Evolutionary conservation across 2,329 filamentous ascomycete species (phyloP).

Genomic region (Cyphellophora europaea): DNA sequence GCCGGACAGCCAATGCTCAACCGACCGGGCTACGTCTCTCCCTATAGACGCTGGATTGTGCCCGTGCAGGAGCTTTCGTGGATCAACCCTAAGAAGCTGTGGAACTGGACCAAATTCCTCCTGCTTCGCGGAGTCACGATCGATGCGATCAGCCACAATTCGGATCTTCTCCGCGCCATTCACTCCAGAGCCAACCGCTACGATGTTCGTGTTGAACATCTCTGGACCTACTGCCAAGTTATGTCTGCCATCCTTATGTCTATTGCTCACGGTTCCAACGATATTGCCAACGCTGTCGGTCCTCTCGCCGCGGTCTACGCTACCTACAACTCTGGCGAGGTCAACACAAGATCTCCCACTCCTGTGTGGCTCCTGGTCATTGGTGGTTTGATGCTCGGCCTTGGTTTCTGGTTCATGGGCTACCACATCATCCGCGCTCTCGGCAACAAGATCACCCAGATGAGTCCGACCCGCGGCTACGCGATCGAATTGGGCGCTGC

Average conservation of each 20-base stretch:
- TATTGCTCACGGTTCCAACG: constrained; percentile 36
- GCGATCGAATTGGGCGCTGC: constrained; percentile 32
- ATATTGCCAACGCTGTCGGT: constrained; percentile 33
- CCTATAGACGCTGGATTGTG: constrained; percentile 3
- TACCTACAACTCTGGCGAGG: constrained; percentile 24
- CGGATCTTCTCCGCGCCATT: constrained; percentile 27
- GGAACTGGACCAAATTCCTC: constrained; percentile 6
- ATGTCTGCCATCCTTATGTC: constrained; percentile 32
- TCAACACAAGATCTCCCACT: constrained; percentile 23
- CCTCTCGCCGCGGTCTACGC: constrained; percentile 31
- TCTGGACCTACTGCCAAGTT: constrained; percentile 37
- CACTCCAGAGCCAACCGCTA: constrained; percentile 35
- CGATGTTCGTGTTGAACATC: constrained; percentile 38
- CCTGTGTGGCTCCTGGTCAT: constrained; percentile 31
- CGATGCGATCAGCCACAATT: constrained; percentile 32
- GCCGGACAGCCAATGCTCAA: neutral
- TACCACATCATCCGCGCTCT: constrained; percentile 29
- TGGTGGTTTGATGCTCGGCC: constrained; percentile 28
- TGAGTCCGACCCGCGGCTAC: constrained; percentile 28
- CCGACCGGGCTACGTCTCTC: neutral
- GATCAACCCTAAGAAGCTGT: constrained; percentile 6
- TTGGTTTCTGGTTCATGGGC: constrained; percentile 31
- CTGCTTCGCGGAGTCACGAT: constrained; percentile 27
- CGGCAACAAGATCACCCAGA: constrained; percentile 33
- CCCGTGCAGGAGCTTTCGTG: constrained; percentile 8